Evolutionary conservation across 2,329 filamentous ascomycete species (phyloP).

Genomic region (Aureobasidium lini): DNA sequence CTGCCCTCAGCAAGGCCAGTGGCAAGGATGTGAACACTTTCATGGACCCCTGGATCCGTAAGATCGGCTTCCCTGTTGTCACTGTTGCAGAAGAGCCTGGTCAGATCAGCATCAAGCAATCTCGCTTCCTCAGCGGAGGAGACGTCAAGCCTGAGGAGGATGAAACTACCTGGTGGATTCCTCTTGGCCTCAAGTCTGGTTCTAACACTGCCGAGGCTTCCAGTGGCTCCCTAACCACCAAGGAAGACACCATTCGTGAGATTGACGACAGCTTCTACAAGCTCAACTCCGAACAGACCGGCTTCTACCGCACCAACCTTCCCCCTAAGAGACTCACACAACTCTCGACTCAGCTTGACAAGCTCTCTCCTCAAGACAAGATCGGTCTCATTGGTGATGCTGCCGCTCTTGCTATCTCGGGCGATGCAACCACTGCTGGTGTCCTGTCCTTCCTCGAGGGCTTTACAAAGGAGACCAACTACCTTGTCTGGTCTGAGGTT

Average conservation of each 20-base stretch:
- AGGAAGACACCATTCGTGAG: slow-evolving; percentile 67
- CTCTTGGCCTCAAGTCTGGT: slow-evolving; percentile 75
- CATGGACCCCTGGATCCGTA: slow-evolving; percentile 93
- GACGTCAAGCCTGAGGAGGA: slow-evolving; percentile 90
- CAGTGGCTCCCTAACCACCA: slow-evolving; percentile 62
- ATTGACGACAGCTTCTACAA: slow-evolving; percentile 82
- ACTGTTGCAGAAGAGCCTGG: slow-evolving; percentile 77
- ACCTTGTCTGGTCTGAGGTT: slow-evolving; percentile 83
- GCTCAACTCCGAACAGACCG: slow-evolving; percentile 81
- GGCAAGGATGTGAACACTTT: slow-evolving; percentile 77
- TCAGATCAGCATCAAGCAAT: slow-evolving; percentile 75
- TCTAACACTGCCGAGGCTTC: slow-evolving; percentile 55
- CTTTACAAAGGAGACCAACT: slow-evolving; percentile 75
- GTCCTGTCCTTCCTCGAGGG: slow-evolving; percentile 77
- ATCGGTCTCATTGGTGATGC: slow-evolving; percentile 88
- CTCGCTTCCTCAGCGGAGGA: slow-evolving; percentile 82
- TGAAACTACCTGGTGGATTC: slow-evolving; percentile 90
- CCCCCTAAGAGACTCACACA: slow-evolving; percentile 74
- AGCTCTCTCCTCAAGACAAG: slow-evolving; percentile 78
- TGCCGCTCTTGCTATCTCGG: slow-evolving; percentile 79
- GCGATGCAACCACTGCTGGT: slow-evolving; percentile 72
- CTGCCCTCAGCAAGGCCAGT: slow-evolving; percentile 77
- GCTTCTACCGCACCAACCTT: slow-evolving; percentile 91
- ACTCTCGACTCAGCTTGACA: slow-evolving; percentile 68
- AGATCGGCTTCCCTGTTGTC: slow-evolving; percentile 88